Conservation (phyloP, 495 filamentous ascomycete species). For the Xanthoparmelia taractica region DNA sequence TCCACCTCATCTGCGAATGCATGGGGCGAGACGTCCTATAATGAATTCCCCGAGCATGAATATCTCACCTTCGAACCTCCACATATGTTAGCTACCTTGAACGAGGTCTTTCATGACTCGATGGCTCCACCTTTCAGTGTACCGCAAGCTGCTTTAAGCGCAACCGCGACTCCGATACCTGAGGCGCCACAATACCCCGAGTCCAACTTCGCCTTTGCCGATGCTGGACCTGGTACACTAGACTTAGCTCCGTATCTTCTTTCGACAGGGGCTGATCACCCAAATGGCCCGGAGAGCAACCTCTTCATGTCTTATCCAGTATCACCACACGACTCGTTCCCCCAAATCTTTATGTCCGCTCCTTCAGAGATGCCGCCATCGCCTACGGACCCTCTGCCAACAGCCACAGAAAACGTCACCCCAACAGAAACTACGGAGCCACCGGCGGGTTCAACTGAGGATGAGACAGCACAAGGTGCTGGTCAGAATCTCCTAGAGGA, state of each 20-base stretch:
- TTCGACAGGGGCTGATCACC: background rate
- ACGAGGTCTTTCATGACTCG: background rate
- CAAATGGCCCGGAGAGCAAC: background rate
- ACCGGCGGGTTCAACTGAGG: background rate
- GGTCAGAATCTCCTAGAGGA: background rate
- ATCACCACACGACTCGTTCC: background rate
- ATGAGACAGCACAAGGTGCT: background rate
- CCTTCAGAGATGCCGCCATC: background rate
- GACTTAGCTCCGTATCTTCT: background rate
- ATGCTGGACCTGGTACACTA: background rate
- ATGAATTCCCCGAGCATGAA: background rate
- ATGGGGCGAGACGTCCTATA: background rate
- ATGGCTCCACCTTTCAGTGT: background rate
- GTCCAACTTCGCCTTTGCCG: background rate
- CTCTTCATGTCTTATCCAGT: background rate
- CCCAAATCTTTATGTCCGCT: background rate
- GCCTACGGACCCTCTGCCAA: background rate
- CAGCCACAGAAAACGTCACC: background rate
- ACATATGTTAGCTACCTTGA: background rate
- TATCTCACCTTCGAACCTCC: background rate
- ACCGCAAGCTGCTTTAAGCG: background rate
- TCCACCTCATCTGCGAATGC: background rate
- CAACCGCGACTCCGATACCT: background rate
- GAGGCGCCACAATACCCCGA: background rate
- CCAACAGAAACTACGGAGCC: background rate